Evolutionary conservation across 2,329 filamentous ascomycete species (phyloP).

Genomic region (Parasarocladium wereldwijsianum): DNA sequence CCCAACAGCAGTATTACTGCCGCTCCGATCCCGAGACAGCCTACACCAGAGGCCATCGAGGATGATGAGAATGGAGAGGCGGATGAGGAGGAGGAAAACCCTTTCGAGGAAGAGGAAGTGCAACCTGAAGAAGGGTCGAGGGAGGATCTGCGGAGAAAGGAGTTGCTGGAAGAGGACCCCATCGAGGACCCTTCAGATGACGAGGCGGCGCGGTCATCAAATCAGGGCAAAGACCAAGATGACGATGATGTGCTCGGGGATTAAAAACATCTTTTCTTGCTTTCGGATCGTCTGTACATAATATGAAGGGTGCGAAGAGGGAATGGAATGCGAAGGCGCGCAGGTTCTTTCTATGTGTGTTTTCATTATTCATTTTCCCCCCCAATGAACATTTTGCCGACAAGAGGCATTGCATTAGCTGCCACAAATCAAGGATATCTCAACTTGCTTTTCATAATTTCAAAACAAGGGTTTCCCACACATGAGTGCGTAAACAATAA

Average conservation of each 20-base stretch:
- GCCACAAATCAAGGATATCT: too few relatives aligned
- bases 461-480: too few relatives aligned
- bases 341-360: too few relatives aligned
- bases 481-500: too few relatives aligned
- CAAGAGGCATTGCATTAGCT: too few relatives aligned
- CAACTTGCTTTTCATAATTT: too few relatives aligned
- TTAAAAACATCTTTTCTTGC: slow-evolving; percentile 13
- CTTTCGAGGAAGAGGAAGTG: slow-evolving; percentile 29
- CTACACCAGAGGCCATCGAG: slow-evolving; percentile 22
- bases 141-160: slow-evolving; percentile 40
- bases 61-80: slow-evolving; percentile 32
- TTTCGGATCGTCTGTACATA: slow-evolving; percentile 3
- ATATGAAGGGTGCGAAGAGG: not conserved
- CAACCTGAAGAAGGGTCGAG: slow-evolving; percentile 43
- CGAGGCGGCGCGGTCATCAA: slow-evolving; percentile 13
- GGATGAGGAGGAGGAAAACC: slow-evolving; percentile 23
- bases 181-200: slow-evolving; percentile 21
- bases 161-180: slow-evolving; percentile 36
- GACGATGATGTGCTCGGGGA: slow-evolving; percentile 32
- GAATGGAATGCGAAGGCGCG: too few relatives aligned
- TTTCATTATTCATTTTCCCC: too few relatives aligned
- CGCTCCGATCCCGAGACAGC: slow-evolving; percentile 11
- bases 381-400: too few relatives aligned
- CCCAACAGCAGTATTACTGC: slow-evolving; percentile 3
- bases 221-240: slow-evolving; percentile 23